Evolutionary conservation across 2,329 filamentous ascomycete genomes (phyloP), one percentile per base, ranked within the genome.

Genomic region (Aspergillus udagawae): DNA sequence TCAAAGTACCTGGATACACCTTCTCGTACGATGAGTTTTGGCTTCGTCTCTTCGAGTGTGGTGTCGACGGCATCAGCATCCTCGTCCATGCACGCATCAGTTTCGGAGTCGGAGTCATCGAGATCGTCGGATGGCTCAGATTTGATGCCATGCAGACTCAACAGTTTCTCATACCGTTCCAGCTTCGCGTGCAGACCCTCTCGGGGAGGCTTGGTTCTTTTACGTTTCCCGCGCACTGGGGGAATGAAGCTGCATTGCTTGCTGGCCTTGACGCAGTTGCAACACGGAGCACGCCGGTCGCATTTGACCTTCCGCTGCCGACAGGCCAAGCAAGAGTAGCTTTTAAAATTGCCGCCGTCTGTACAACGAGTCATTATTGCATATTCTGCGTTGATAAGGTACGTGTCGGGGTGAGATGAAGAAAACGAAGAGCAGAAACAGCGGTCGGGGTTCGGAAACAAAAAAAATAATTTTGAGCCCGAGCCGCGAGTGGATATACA

Each of bases 121-220:
- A 38, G 1, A 38, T 17, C 32, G 17, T 38, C 14, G 6, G 32
- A 38, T 17, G 32, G 32, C 32, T 38, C 32, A 17, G 32, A 7
- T 6, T n/a, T 38, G 14, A 38, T 38, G 32, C 32, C 32, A 1
- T 38, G 32, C 3, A 38, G 1, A 17, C 32, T 38, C 32, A 38
- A 3, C 86, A 38, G 83, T 83, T 58, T 81, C 76, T 91, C 88
- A 65, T 91, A 91, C 57, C 82, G 82, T 53, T 81, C 82, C 23
- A 91, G 76, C 12, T 86, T 82, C 7, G 88, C 84, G 50, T 90
- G 75, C 49, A 91, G 77, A 56, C 89, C 87, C 67, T 82, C 83
- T 70, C 90, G 88, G 41, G 86, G 83, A 32, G 88, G 82, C 51
- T 84, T 84, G 73, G 65, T 85, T 74, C 63, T 83, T 79, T 66